A percentile compares a stretch with the other conserved stretches of the same genome.
These are phyloP conservation scores for Lenzites betulinus DNA, from an alignment of 768 basidiomycete species.

Conservation along the genomic window DNA sequence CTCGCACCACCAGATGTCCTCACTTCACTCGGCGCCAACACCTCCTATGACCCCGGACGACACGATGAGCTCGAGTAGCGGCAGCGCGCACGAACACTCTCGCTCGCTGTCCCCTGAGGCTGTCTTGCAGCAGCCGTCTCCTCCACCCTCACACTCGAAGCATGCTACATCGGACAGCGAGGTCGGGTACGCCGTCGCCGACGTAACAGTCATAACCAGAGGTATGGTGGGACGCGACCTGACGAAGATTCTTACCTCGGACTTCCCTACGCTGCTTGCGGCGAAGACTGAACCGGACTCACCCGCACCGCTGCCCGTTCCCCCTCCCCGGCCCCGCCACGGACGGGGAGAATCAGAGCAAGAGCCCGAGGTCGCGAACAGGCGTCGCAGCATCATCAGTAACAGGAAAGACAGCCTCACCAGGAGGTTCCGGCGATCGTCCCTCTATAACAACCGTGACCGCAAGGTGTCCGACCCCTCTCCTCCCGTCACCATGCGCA, in stretches of 20 bases:
- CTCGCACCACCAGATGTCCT: slow-evolving; percentile 11
- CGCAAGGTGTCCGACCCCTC: slow-evolving; percentile 20
- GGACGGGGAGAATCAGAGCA: slow-evolving; percentile 13
- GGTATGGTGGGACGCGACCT: slow-evolving; percentile 4
- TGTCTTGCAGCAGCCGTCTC: slow-evolving; percentile 14
- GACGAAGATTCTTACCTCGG: slow-evolving; percentile 21
- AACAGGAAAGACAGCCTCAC: slow-evolving; percentile 14
- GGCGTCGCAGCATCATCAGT: slow-evolving; percentile 9
- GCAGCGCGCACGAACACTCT: slow-evolving; percentile 21
- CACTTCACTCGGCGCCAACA: slow-evolving; percentile 19
- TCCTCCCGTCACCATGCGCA: slow-evolving; percentile 1
- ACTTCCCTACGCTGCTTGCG: slow-evolving; percentile 23
- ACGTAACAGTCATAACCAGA: background rate
- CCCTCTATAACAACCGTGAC: slow-evolving; percentile 5
- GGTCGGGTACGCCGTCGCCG: slow-evolving; percentile 14
- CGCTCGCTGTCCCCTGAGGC: slow-evolving; percentile 16
- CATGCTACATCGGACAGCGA: slow-evolving; percentile 10
- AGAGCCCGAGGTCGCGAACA: slow-evolving; percentile 11
- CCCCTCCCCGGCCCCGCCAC: slow-evolving; percentile 3
- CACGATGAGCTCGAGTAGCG: slow-evolving; percentile 28
- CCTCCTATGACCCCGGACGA: slow-evolving; percentile 36
- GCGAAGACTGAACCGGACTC: slow-evolving; percentile 21
- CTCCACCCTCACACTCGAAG: slow-evolving; percentile 9
- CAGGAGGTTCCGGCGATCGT: slow-evolving; percentile 9
- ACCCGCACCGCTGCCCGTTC: slow-evolving; percentile 13